Evolutionary conservation across 352 stramenopile species (phyloP).

Genomic region (Pythium aquatile): DNA sequence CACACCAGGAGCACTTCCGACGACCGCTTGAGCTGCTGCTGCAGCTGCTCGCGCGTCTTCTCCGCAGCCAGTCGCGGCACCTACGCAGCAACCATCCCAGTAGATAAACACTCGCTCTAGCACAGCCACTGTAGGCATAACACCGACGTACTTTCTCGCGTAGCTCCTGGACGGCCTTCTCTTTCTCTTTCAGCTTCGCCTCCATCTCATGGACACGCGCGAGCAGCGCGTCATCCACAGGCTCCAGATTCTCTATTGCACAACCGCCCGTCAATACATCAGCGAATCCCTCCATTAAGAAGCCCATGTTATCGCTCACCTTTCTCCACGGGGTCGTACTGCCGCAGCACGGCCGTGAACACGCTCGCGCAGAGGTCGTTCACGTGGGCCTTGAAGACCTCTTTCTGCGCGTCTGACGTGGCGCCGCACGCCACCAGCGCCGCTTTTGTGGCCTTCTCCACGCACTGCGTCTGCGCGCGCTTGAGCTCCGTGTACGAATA

Average conservation of each 20-base stretch:
- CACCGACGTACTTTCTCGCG: slow-evolving; percentile 41
- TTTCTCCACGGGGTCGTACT: slow-evolving; percentile 71
- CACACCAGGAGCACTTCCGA: slow-evolving; percentile 51
- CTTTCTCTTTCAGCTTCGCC: slow-evolving; percentile 50
- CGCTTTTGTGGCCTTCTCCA: slow-evolving; percentile 49
- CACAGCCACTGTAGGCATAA: neutral
- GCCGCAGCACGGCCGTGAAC: slow-evolving; percentile 59
- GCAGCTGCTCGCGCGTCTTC: slow-evolving; percentile 49
- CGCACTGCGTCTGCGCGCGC: slow-evolving; percentile 63
- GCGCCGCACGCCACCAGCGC: slow-evolving; percentile 49
- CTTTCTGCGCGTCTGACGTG: slow-evolving; percentile 56
- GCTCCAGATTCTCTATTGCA: slow-evolving; percentile 56
- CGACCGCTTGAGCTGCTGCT: slow-evolving; percentile 53
- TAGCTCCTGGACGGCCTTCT: slow-evolving; percentile 51
- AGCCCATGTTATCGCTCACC: slow-evolving; percentile 21
- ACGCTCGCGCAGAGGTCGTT: slow-evolving; percentile 73
- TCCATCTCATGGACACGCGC: slow-evolving; percentile 51
- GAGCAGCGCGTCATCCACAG: slow-evolving; percentile 43
- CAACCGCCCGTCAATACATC: neutral
- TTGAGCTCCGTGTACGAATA: slow-evolving; percentile 83
- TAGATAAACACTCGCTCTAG: neutral
- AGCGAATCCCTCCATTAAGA: no score
- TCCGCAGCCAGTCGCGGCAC: slow-evolving; percentile 53
- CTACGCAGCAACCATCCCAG: slow-evolving; percentile 13
- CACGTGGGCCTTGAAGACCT: slow-evolving; percentile 75